phyloP scores from a whole-genome alignment of 2,329 filamentous ascomycete species.

The Plenodomus lindquistii region DNA sequence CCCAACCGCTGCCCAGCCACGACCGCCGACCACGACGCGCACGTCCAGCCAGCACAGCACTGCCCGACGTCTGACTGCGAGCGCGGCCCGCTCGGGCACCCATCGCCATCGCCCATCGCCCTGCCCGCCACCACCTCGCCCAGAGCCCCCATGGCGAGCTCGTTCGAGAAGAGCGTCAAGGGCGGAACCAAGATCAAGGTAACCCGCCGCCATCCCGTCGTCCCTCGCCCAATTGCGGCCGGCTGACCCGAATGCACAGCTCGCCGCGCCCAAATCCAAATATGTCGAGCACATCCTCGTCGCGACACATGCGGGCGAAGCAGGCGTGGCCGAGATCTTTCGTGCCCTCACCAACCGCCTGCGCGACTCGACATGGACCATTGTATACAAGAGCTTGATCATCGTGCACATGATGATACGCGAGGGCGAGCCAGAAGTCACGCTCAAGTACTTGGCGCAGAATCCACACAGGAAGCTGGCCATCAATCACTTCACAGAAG shows the following conservation, averaged over 20 bases:
- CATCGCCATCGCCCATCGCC: constrained; percentile 13
- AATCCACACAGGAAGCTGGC: constrained; percentile 77
- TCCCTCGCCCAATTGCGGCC: constrained; percentile 13
- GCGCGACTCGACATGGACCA: constrained; percentile 98
- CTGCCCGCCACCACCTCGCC: constrained; percentile 15
- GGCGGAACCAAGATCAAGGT: constrained; percentile 98
- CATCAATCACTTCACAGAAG: constrained; percentile 89
- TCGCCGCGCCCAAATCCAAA: constrained; percentile 96
- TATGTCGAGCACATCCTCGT: constrained; percentile 98
- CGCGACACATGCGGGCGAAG: constrained; percentile 92
- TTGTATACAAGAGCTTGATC: constrained; percentile 96
- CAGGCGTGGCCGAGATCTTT: constrained; percentile 94
- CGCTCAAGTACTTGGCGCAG: constrained; percentile 79
- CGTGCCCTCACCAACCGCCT: constrained; percentile 85
- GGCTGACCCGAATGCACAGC: constrained; percentile 55
- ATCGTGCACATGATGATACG: constrained; percentile 97
- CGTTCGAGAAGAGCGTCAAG: constrained; percentile 99
- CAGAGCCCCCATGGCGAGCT: constrained; percentile 71
- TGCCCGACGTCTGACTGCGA: neutral
- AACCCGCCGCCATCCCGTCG: constrained; percentile 5
- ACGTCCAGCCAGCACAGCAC: constrained; percentile 10
- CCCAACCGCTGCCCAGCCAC: constrained; percentile 15
- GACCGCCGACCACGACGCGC: constrained; percentile 12
- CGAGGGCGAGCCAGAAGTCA: constrained; percentile 88
- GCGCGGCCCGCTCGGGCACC: constrained; percentile 18